Evolutionary conservation across 1,139 yeast species (phyloP).

Genomic region (Sugiyamaella japonica): DNA sequence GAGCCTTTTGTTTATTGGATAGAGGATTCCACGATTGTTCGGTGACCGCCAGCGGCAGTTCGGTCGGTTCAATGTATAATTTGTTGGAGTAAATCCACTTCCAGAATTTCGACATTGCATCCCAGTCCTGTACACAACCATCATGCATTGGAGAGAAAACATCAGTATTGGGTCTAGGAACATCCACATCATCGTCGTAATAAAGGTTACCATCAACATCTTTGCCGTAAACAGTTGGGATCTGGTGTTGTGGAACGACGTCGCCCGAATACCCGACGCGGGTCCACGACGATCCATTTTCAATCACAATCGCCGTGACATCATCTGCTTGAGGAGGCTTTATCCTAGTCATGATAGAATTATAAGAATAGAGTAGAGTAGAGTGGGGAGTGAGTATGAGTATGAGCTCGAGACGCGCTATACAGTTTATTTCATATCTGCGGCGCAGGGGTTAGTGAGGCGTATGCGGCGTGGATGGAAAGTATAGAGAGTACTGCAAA

Average conservation of each 20-base stretch:
- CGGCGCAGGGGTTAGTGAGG: background rate
- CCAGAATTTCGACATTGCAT: slow-evolving; percentile 45
- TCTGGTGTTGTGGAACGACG: slow-evolving; percentile 72
- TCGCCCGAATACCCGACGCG: slow-evolving; percentile 94
- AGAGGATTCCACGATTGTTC: slow-evolving; percentile 85
- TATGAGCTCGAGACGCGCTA: background rate
- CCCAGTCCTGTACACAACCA: slow-evolving; percentile 50
- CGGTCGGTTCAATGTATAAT: slow-evolving; percentile 56
- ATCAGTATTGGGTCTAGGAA: slow-evolving; percentile 41
- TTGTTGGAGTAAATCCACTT: slow-evolving; percentile 40
- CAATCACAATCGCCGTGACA: slow-evolving; percentile 85
- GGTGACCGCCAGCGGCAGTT: slow-evolving; percentile 76
- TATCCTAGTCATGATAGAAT: slow-evolving; percentile 7
- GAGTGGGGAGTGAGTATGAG: background rate
- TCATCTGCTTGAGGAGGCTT: slow-evolving; percentile 35
- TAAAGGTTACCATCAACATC: slow-evolving; percentile 28
- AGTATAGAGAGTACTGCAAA: too few species aligned
- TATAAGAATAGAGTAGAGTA: too few species aligned
- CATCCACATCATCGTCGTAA: slow-evolving; percentile 41
- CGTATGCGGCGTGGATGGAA: background rate
- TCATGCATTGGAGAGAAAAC: slow-evolving; percentile 43
- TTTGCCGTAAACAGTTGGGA: slow-evolving; percentile 58
- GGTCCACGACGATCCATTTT: slow-evolving; percentile 83
- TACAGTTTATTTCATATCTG: background rate
- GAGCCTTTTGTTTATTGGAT: slow-evolving; percentile 65